Conservation (phyloP, 2,329 filamentous ascomycete genomes). For the Lachnellula hyalina region DNA sequence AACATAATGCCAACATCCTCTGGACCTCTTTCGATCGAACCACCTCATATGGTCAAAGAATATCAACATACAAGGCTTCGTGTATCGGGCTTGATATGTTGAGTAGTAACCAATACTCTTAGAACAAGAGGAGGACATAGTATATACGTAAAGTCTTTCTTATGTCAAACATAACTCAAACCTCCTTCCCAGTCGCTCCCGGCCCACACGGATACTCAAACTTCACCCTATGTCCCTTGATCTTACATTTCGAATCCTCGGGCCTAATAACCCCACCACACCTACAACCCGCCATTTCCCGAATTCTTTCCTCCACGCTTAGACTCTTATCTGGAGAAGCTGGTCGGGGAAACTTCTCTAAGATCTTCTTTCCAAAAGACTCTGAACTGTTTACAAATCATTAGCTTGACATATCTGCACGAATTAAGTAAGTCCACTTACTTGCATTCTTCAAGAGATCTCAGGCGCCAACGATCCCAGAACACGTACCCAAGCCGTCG, state of each 20-base stretch:
- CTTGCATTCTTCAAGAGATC: not conserved
- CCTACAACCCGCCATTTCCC: not conserved
- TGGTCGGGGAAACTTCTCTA: not conserved
- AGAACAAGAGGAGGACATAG: not conserved
- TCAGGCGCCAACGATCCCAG: not conserved
- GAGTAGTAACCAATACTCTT: not conserved
- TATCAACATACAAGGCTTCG: no score
- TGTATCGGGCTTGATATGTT: not conserved
- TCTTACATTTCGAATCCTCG: not conserved
- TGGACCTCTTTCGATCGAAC: no score
- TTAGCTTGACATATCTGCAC: not conserved
- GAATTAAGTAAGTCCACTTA: not conserved
- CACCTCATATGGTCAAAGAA: no score
- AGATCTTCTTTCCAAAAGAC: not conserved
- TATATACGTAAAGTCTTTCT: not conserved
- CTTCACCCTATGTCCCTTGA: not conserved
- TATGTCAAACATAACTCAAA: not conserved
- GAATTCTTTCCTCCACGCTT: slow-evolving; percentile 4
- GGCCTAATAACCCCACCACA: not conserved
- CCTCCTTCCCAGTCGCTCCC: not conserved
- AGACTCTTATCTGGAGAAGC: not conserved
- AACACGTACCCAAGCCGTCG: slow-evolving; percentile 1
- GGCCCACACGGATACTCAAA: not conserved
- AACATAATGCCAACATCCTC: no score
- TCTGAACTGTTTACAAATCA: not conserved